phyloP scores from a whole-genome alignment of 148 eudicot genomes.

The Diospyros lotus region DNA sequence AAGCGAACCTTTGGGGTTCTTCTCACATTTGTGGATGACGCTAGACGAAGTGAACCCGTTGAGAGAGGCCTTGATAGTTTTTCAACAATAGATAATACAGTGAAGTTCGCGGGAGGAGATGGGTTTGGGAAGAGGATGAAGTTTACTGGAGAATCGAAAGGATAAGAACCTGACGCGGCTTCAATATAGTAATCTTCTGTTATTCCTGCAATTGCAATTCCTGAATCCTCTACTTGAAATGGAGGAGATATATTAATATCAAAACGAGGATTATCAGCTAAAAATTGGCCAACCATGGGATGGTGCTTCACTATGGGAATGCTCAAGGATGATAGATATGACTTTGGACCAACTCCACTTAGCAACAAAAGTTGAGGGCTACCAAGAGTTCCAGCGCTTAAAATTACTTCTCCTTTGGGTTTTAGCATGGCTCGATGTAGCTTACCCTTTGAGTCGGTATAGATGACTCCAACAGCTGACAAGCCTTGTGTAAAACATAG shows the following conservation, averaged over 20 bases:
- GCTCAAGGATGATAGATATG: constrained; percentile 29
- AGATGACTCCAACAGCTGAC: constrained; percentile 19
- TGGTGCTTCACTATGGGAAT: constrained; percentile 27
- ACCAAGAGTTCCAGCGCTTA: constrained; percentile 58
- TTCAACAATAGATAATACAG: neutral
- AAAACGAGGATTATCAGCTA: constrained; percentile 48
- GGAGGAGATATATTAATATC: constrained; percentile 37
- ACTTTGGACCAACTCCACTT: constrained; percentile 50
- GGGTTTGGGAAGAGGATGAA: constrained; percentile 11
- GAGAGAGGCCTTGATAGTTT: constrained; percentile 9
- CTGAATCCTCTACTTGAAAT: constrained; percentile 24
- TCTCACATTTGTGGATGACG: neutral
- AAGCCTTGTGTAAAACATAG: neutral
- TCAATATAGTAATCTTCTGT: constrained; percentile 40
- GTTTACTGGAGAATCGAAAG: neutral
- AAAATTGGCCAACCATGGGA: constrained; percentile 44
- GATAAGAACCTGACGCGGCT: constrained; percentile 8
- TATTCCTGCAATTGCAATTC: constrained; percentile 40
- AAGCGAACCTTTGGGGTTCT: constrained; percentile 14
- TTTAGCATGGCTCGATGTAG: constrained; percentile 9
- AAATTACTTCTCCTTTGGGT: constrained; percentile 34
- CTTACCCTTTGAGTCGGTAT: constrained; percentile 8
- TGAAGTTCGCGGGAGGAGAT: constrained; percentile 11
- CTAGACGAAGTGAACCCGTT: constrained; percentile 9
- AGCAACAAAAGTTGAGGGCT: constrained; percentile 58